phyloP scores from a whole-genome alignment of 768 basidiomycete species.

The Cubamyces sp. region DNA sequence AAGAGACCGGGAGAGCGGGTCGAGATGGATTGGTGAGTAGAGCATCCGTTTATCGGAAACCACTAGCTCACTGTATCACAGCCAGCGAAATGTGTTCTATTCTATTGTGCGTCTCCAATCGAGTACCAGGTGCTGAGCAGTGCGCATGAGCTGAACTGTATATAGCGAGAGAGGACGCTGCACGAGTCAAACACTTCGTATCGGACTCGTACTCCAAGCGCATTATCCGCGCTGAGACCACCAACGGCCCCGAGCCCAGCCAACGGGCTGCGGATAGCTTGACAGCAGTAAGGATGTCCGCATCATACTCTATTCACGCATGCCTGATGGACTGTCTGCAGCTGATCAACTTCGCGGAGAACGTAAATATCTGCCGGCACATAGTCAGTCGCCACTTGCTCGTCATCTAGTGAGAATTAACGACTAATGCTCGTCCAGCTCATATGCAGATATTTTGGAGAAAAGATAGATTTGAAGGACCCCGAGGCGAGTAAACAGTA shows the following conservation, averaged over 20 bases:
- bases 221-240: constrained; percentile 42
- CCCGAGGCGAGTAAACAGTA: constrained; percentile 49
- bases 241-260: constrained; percentile 61
- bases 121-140: not conserved
- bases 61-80: constrained; percentile 31
- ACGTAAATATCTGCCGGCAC: constrained; percentile 64
- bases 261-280: constrained; percentile 71
- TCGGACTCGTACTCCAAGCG: constrained; percentile 50
- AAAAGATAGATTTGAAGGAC: constrained; percentile 57
- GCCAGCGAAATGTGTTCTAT: constrained; percentile 82
- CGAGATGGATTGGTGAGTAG: constrained; percentile 68
- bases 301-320: constrained; percentile 34
- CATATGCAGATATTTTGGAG: constrained; percentile 84
- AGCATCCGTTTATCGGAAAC: not conserved
- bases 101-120: constrained; percentile 64
- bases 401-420: not conserved
- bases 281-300: constrained; percentile 48
- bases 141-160: too few species aligned
- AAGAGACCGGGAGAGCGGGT: constrained; percentile 87
- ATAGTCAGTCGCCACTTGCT: constrained; percentile 49
- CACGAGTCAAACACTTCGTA: constrained; percentile 58
- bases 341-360: constrained; percentile 63
- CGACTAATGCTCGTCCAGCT: constrained; percentile 42
- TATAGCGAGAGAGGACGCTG: constrained; percentile 76
- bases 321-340: constrained; percentile 20